phyloP scores from a whole-genome alignment of 768 basidiomycete species.

The Boletus patriciae region DNA sequence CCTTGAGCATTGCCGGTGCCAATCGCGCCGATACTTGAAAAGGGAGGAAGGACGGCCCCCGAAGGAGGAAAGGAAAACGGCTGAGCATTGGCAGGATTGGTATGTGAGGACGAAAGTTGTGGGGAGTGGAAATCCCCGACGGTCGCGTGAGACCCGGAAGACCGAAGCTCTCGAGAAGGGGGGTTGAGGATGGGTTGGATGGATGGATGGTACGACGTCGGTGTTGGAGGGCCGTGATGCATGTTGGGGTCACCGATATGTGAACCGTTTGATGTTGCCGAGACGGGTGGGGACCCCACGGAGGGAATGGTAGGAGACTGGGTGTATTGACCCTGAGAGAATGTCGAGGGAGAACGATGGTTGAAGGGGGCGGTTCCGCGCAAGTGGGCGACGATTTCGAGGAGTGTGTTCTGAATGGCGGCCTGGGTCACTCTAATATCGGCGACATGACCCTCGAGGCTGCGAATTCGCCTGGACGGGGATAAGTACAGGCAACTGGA shows the following conservation, averaged over 20 bases:
- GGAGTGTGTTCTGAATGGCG: constrained; percentile 74
- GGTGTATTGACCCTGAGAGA: constrained; percentile 47
- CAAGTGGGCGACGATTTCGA: constrained; percentile 77
- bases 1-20: constrained; percentile 42
- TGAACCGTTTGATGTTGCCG: constrained; percentile 40
- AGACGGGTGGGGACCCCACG: constrained; percentile 47
- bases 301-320: constrained; percentile 70
- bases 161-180: constrained; percentile 33
- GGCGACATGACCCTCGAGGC: constrained; percentile 81
- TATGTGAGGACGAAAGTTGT: constrained; percentile 44
- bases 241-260: constrained; percentile 24
- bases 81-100: constrained; percentile 37
- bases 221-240: constrained; percentile 32
- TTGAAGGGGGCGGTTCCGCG: constrained; percentile 50
- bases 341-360: constrained; percentile 66
- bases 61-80: constrained; percentile 37
- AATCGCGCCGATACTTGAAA: constrained; percentile 67
- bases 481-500: constrained; percentile 2
- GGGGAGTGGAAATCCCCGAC: constrained; percentile 45
- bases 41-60: constrained; percentile 64
- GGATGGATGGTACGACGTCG: constrained; percentile 29
- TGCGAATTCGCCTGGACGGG: constrained; percentile 77
- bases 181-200: constrained; percentile 34
- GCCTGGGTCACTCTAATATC: constrained; percentile 74
- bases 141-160: constrained; percentile 36